Conservation (phyloP, 495 filamentous ascomycete species). For the Echria macrotheca region DNA sequence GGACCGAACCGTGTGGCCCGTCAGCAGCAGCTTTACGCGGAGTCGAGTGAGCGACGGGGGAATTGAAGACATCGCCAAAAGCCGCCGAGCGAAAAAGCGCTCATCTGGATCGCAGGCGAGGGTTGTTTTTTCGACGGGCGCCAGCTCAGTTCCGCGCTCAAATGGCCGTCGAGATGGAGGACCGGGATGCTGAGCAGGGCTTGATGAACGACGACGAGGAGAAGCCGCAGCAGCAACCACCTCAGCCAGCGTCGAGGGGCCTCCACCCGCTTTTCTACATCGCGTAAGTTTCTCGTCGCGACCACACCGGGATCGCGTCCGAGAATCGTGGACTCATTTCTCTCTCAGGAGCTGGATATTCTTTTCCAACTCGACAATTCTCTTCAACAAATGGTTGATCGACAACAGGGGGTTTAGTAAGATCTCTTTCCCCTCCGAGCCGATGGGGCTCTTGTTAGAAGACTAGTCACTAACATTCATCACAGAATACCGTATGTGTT, state of each 20-base stretch:
- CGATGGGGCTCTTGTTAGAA: background rate
- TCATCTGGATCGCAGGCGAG: too few relatives aligned
- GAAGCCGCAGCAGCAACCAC: conserved; percentile 1
- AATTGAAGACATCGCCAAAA: too few relatives aligned
- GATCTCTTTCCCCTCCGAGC: conserved; percentile 29
- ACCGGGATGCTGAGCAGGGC: conserved; percentile 5
- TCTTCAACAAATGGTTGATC: conserved; percentile 94
- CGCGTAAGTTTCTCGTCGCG: conserved; percentile 47
- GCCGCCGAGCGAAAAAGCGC: too few relatives aligned
- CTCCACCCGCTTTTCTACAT: conserved; percentile 72
- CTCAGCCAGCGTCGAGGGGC: background rate
- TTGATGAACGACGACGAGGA: conserved; percentile 7
- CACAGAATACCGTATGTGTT: conserved; percentile 28
- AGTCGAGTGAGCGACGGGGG: too few relatives aligned
- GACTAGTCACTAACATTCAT: conserved; percentile 12
- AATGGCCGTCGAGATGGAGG: conserved; percentile 4
- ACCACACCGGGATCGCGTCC: too few relatives aligned
- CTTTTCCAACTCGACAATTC: conserved; percentile 78
- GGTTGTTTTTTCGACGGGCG: too few relatives aligned
- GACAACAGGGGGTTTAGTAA: conserved; percentile 71
- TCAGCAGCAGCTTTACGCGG: too few relatives aligned
- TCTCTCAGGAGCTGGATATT: conserved; percentile 71
- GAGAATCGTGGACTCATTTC: background rate
- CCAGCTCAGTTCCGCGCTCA: too few relatives aligned
- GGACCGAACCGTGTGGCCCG: too few relatives aligned